These are phyloP conservation scores for Parietichytrium sp. DNA, from an alignment of 108 stramenopile species.

Conservation along the genomic window DNA sequence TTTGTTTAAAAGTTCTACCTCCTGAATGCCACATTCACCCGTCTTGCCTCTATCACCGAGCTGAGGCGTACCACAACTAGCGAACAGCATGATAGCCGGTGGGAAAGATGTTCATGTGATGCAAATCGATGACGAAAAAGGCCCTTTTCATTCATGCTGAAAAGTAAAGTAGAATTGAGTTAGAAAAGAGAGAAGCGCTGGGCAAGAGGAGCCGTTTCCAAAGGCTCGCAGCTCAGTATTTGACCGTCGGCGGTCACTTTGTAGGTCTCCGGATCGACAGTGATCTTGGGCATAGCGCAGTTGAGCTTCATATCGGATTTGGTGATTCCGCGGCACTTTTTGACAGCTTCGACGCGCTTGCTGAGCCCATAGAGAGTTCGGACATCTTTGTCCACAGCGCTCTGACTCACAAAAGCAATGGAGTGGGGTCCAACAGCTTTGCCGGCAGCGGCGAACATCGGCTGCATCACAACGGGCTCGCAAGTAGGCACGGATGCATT, in stretches of 20 bases:
- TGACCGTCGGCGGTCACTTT: slow-evolving; percentile 87
- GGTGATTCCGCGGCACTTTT: slow-evolving; percentile 71
- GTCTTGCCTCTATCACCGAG: too few species aligned
- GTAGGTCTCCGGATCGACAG: slow-evolving; percentile 93
- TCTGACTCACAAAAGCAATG: slow-evolving; percentile 80
- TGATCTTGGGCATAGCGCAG: slow-evolving; percentile 77
- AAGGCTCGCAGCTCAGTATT: slow-evolving; percentile 80
- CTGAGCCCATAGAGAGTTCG: slow-evolving; percentile 66
- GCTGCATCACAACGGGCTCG: slow-evolving; percentile 92
- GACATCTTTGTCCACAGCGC: slow-evolving; percentile 62
- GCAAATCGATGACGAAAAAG: too few species aligned
- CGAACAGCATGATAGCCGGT: too few species aligned
- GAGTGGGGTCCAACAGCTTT: slow-evolving; percentile 57
- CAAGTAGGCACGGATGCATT: slow-evolving; percentile 95
- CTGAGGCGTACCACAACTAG: too few species aligned
- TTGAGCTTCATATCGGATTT: slow-evolving; percentile 93
- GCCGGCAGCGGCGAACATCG: slow-evolving; percentile 84
- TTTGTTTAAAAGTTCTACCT: too few species aligned
- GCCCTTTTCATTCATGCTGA: neutral
- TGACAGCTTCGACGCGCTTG: slow-evolving; percentile 76
- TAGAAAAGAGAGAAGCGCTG: slow-evolving; percentile 90
- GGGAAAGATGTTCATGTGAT: too few species aligned
- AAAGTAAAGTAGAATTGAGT: neutral
- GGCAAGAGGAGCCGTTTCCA: slow-evolving; percentile 77
- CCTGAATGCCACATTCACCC: too few species aligned